Base-by-base conservation (phyloP, 345 rosid genomes). In the Brassica cretica region DNA sequence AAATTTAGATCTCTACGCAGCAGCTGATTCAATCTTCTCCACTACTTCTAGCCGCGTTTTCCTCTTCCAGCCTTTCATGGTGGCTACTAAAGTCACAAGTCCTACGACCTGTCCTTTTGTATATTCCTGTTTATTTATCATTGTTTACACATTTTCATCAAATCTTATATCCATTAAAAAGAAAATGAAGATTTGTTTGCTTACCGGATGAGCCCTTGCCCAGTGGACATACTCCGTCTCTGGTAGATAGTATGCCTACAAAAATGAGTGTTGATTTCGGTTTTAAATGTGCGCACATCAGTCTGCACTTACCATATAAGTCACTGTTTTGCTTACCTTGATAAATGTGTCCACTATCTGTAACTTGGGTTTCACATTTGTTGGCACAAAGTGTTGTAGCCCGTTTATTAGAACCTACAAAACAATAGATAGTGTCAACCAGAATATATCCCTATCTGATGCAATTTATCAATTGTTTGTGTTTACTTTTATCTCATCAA, bases 41-140 rank as follows among this genome's bases (percentile, higher is more conserved):
- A 91, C 7, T 53, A 88, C 83, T 81, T 96, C 99, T 81, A 90
- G 68, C 80, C 96, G 86, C 12, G 88, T 86, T 88, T 91, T 93
- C 80, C 98, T 93, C 87, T 90, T 96, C 99, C 99, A 96, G 33
- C 98, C 88, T 85, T 90, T 90, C 98, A 96, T 89, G 12, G 92
- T 46, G 5, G 99, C 97, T 15, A 96, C 98, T 7, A 93, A 88
- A 86, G 89, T 96, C 78, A 96, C 75, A 79, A 96, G 83, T 75
- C 98, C 97, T 19, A 87, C 75, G 18, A 96, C 84, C 71, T 96
- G 99, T 70, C 35, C 86, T 83, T 89, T 91, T 18, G 82, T 90
- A 84, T 86, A 93, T 78, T 93, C 98, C 98, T 93, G 93, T 75
- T 72, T 21, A 35, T 66, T 55, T 56, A 58, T 58, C 49, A 60